These are phyloP conservation scores for Cercospora sp. DNA, from an alignment of 2,329 filamentous ascomycete genomes.

Conservation along the genomic window DNA sequence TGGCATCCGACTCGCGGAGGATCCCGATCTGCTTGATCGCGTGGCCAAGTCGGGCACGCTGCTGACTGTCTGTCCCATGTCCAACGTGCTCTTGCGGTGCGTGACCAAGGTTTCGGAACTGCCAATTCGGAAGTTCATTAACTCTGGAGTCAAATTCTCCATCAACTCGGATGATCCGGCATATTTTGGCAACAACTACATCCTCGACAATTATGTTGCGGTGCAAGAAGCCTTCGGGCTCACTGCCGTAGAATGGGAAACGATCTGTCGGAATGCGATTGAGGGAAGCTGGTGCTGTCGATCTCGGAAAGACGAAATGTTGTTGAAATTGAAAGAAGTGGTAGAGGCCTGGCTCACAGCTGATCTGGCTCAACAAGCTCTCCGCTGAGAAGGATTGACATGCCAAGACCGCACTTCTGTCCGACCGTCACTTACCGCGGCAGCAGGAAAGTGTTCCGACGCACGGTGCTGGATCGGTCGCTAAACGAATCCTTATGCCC, in stretches of 20 bases:
- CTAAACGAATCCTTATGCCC: background rate
- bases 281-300: slow-evolving; percentile 69
- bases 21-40: slow-evolving; percentile 58
- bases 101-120: slow-evolving; percentile 55
- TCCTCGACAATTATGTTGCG: slow-evolving; percentile 72
- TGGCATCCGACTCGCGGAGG: slow-evolving; percentile 65
- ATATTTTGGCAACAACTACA: slow-evolving; percentile 56
- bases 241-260: slow-evolving; percentile 64
- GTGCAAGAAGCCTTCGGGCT: slow-evolving; percentile 71
- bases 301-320: slow-evolving; percentile 61
- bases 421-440: background rate
- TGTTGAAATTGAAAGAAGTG: slow-evolving; percentile 36
- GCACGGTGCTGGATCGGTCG: background rate
- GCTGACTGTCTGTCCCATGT: slow-evolving; percentile 71
- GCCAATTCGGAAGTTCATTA: slow-evolving; percentile 63
- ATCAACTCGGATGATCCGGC: slow-evolving; percentile 75
- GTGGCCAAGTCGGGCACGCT: slow-evolving; percentile 60
- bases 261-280: slow-evolving; percentile 62
- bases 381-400: background rate
- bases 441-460: background rate
- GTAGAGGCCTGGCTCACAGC: slow-evolving; percentile 18
- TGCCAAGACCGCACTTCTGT: background rate
- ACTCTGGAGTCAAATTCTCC: slow-evolving; percentile 65
- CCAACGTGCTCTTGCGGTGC: slow-evolving; percentile 66
- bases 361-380: background rate